phyloP scores from a whole-genome alignment of 2,329 filamentous ascomycete genomes.

The Aspergillus hortae region DNA sequence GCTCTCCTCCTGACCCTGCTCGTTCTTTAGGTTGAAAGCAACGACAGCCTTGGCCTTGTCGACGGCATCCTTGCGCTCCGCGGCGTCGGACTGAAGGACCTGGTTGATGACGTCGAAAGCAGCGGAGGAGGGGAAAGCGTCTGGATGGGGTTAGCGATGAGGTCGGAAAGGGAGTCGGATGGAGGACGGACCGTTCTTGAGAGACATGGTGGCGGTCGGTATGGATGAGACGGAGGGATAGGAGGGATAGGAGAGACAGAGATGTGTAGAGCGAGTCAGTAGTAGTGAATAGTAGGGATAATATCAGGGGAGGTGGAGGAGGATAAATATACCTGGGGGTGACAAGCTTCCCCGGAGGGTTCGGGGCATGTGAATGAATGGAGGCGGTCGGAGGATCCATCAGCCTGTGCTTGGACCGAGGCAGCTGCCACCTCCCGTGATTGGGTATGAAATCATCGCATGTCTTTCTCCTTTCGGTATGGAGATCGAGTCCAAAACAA shows the following conservation, averaged over 20 bases:
- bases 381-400: constrained; percentile 10
- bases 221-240: not conserved
- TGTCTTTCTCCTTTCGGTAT: too few species aligned
- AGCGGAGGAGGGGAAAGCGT: constrained; percentile 81
- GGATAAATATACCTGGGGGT: constrained; percentile 5
- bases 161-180: not conserved
- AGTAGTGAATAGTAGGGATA: not conserved
- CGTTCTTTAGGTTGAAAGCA: constrained; percentile 89
- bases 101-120: constrained; percentile 86
- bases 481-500: too few species aligned
- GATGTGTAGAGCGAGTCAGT: not conserved
- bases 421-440: not conserved
- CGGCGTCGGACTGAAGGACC: constrained; percentile 64
- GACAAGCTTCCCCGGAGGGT: constrained; percentile 22
- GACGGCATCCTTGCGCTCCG: constrained; percentile 80
- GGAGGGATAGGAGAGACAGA: not conserved
- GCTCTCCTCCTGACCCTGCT: constrained; percentile 69
- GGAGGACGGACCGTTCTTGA: constrained; percentile 63
- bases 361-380: constrained; percentile 22
- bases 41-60: constrained; percentile 86
- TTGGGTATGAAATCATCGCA: too few species aligned
- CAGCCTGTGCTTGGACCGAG: not conserved
- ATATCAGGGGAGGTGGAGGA: not conserved
- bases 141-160: constrained; percentile 41
- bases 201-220: constrained; percentile 56